phyloP scores from a whole-genome alignment of 116 monocot species.

The Cymodocea nodosa region DNA sequence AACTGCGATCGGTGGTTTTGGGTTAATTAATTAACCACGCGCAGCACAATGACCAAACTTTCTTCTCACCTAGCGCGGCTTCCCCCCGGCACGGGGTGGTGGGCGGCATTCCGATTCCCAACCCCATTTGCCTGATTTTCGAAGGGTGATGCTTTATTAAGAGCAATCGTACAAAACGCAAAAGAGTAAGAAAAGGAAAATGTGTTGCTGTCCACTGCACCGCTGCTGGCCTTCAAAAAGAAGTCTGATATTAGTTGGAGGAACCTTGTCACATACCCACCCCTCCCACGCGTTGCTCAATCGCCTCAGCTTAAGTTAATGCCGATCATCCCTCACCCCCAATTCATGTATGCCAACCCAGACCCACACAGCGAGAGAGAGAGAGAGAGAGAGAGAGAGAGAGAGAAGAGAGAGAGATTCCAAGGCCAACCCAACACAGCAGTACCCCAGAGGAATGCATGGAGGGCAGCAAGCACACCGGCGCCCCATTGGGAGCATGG shows the following conservation, averaged over 20 bases:
- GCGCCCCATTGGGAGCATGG: conserved; percentile 26
- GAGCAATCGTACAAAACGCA: too few species aligned
- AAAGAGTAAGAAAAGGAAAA: too few species aligned
- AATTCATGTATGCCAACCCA: conserved; percentile 6
- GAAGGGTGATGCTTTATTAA: too few species aligned
- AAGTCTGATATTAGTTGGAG: background rate
- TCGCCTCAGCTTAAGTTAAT: background rate
- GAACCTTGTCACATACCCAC: background rate
- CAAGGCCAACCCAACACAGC: background rate
- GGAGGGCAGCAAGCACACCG: conserved; percentile 11
- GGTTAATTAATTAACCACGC: too few species aligned
- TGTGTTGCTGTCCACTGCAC: too few species aligned
- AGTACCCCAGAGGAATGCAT: conserved; percentile 10
- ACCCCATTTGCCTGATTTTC: too few species aligned
- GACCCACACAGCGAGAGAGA: conserved; percentile 3
- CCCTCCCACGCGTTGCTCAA: conserved; percentile 5
- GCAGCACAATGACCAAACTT: too few species aligned
- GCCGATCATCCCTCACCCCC: conserved; percentile 1
- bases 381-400: background rate
- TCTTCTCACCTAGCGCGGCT: too few species aligned
- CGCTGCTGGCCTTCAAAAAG: too few species aligned
- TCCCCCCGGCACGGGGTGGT: too few species aligned
- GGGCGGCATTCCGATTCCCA: too few species aligned
- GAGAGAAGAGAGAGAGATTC: conserved; percentile 2
- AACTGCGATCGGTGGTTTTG: too few species aligned